A percentile compares a stretch with the other conserved stretches of the same genome.
phyloP scores from a whole-genome alignment of 2,329 filamentous ascomycete species.

The Hymenoscyphus linearis region DNA sequence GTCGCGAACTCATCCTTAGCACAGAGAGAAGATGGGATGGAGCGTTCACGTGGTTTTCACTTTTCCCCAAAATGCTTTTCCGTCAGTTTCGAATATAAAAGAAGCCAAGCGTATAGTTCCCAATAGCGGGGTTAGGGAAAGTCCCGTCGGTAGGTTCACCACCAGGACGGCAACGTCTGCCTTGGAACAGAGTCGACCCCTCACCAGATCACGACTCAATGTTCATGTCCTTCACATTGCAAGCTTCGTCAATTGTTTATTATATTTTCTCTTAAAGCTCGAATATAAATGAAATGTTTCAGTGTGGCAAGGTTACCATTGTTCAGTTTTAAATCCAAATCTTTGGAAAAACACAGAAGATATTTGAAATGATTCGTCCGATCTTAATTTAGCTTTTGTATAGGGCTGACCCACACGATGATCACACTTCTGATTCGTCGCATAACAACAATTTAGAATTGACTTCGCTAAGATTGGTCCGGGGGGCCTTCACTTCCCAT shows the following conservation, averaged over 20 bases:
- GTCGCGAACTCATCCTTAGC: too few species aligned
- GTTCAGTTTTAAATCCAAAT: background rate
- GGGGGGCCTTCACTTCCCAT: background rate
- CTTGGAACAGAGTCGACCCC: background rate
- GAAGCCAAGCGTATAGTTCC: background rate
- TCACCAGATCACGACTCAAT: background rate
- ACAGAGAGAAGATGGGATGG: too few species aligned
- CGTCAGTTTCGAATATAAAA: background rate
- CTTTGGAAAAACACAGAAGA: background rate
- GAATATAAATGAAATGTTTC: background rate
- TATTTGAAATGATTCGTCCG: background rate
- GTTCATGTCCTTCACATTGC: background rate
- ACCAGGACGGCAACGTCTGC: background rate
- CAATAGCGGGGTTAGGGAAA: background rate
- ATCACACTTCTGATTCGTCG: background rate
- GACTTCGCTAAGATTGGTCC: background rate
- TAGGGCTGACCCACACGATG: background rate
- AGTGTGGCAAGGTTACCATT: background rate
- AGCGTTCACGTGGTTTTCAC: background rate
- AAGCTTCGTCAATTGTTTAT: background rate
- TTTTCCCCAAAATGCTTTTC: background rate
- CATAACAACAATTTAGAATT: background rate
- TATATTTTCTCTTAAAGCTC: too few species aligned
- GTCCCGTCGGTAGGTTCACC: background rate
- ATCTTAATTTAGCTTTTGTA: background rate